These are phyloP conservation scores for Hypholoma sublateritium DNA, from an alignment of 768 basidiomycete genomes.

Conservation along the genomic window DNA sequence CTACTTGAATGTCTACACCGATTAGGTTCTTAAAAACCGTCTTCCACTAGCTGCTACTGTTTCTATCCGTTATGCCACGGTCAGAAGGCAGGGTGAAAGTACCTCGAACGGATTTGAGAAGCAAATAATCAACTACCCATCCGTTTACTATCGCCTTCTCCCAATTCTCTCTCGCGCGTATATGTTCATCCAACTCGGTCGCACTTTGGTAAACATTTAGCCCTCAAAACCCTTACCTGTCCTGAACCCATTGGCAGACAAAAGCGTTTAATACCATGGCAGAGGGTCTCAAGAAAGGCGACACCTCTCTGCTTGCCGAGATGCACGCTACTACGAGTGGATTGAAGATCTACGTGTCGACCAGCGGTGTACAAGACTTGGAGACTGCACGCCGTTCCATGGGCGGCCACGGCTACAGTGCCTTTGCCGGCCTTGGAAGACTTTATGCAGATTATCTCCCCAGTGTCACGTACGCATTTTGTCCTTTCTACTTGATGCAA, in stretches of 20 bases:
- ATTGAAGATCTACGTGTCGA: constrained; percentile 61
- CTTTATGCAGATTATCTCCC: constrained; percentile 68
- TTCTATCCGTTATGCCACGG: constrained; percentile 69
- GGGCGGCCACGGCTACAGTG: constrained; percentile 79
- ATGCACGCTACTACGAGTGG: constrained; percentile 72
- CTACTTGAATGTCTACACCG: background rate
- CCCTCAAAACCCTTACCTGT: background rate
- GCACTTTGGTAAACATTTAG: constrained; percentile 45
- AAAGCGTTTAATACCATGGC: constrained; percentile 51
- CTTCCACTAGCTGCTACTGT: constrained; percentile 49
- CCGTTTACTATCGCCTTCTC: constrained; percentile 68
- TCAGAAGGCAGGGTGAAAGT: constrained; percentile 64
- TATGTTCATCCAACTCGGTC: constrained; percentile 65
- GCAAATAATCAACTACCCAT: constrained; percentile 73
- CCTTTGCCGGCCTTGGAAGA: constrained; percentile 63
- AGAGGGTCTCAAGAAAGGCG: constrained; percentile 49
- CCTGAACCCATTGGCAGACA: constrained; percentile 29
- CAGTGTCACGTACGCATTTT: constrained; percentile 51
- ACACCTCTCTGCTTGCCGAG: constrained; percentile 65
- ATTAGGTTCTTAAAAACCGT: background rate
- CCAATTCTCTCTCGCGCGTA: constrained; percentile 70
- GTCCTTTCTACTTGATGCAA: background rate
- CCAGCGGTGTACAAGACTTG: constrained; percentile 52
- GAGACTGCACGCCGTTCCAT: constrained; percentile 68
- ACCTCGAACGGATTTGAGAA: constrained; percentile 55